Evolutionary conservation across 164 flowering plant species (phyloP), one percentile per base, ranked within the genome.

Genomic region (Cinnamomum micranthum): DNA sequence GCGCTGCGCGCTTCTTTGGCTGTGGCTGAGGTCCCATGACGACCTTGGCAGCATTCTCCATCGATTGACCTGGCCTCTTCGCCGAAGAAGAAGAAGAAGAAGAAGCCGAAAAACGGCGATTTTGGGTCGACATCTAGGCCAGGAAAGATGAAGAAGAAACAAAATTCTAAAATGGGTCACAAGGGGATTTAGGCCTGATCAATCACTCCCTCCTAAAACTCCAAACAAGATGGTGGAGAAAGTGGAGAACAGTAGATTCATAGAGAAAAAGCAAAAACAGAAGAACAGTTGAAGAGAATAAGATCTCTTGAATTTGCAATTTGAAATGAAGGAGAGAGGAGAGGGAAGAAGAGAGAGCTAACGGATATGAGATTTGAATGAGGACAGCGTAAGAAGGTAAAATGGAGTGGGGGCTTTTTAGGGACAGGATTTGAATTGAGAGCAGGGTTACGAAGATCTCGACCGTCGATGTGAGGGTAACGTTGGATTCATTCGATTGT

Each of bases 1-100:
- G 80, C 70, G 84, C 82, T 4, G 81, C 77, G 31, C 84, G 74
- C 58, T 79, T 82, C 84, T 79, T 82, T 5, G 77, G 78, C 70
- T 82, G 78, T 31, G 69, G 73, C 1, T 73, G 67, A 25, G 31
- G 76, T 70, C 77, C 47, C 60, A 76, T 72, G 6, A 52, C 11
- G 20, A 68, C 74, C 73, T 72, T 75, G 12, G 62, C 71, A 2
- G 68, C 55, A 41, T 79, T 75, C 68, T 74, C 82, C 19, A 73
- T 63, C 22, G 84, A 76, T 23, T 75, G 78, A 70, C 84, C 65
- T 70, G 79, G 79, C 23, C 74, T 33, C 9, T 74, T 73, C 2
- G 78, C 71, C 10, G 78, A 74, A 23, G 68, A 68, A 58, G 79
- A 73, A 62, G 47, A 41, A 9, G 47, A 24, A 24, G 25, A 24